Evolutionary conservation across 768 basidiomycete genomes (phyloP).

Genomic region (Mycena amicta): DNA sequence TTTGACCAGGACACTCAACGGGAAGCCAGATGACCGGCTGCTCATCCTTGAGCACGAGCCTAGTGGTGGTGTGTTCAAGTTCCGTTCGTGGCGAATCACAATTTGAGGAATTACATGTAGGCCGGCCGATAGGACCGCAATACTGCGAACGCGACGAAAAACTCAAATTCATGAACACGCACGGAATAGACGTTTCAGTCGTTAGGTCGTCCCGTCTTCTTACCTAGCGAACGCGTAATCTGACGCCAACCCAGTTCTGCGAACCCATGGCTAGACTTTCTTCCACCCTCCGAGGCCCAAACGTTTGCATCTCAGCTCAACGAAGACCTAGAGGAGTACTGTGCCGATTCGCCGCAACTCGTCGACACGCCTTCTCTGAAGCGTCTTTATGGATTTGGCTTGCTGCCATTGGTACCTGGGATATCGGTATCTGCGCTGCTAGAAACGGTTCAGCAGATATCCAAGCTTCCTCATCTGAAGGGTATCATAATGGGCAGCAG

Average conservation of each 20-base stretch:
- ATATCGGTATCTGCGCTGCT: slow-evolving; percentile 59
- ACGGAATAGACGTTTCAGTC: slow-evolving; percentile 78
- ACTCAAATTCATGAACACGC: slow-evolving; percentile 81
- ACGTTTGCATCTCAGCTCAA: slow-evolving; percentile 73
- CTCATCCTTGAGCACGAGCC: slow-evolving; percentile 82
- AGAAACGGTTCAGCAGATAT: slow-evolving; percentile 68
- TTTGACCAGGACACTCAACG: slow-evolving; percentile 48
- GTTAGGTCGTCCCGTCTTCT: slow-evolving; percentile 70
- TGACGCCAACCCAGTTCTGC: slow-evolving; percentile 56
- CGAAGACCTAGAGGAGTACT: slow-evolving; percentile 76
- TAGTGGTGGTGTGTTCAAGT: slow-evolving; percentile 38
- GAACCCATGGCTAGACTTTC: slow-evolving; percentile 92
- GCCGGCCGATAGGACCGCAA: slow-evolving; percentile 80
- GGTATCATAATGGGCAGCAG: slow-evolving; percentile 82
- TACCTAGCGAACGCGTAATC: neutral
- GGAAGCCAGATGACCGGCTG: slow-evolving; percentile 63
- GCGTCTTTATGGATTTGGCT: slow-evolving; percentile 81
- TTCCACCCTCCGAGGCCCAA: slow-evolving; percentile 67
- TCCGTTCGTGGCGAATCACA: neutral
- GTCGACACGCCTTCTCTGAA: slow-evolving; percentile 42
- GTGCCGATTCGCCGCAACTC: slow-evolving; percentile 60
- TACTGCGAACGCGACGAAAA: slow-evolving; percentile 84
- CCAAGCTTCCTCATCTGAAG: slow-evolving; percentile 63
- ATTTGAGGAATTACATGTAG: slow-evolving; percentile 34
- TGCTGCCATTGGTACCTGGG: slow-evolving; percentile 79